Evolutionary conservation across 2,329 filamentous ascomycete species (phyloP).

Genomic region (Sclerotinia minor): DNA sequence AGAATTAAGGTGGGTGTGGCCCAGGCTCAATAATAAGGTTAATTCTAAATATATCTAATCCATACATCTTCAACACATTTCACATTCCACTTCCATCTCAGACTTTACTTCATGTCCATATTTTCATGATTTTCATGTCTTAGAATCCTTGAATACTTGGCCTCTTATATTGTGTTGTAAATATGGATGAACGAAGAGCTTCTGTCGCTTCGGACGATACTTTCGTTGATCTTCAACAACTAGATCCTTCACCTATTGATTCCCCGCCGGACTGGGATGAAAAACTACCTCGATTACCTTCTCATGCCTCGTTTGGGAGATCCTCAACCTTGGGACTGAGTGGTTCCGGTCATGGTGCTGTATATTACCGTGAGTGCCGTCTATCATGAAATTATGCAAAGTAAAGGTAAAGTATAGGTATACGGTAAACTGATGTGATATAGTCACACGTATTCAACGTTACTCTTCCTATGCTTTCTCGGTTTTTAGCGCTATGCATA

Average conservation of each 20-base stretch:
- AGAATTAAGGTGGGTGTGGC: slow-evolving; percentile 35
- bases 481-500: slow-evolving; percentile 73
- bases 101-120: slow-evolving; percentile 1
- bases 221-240: slow-evolving; percentile 66
- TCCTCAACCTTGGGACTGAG: slow-evolving; percentile 57
- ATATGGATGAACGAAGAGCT: slow-evolving; percentile 32
- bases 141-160: neutral
- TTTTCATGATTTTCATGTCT: slow-evolving; percentile 7
- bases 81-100: slow-evolving; percentile 1
- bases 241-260: slow-evolving; percentile 82
- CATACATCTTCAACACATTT: slow-evolving; percentile 30
- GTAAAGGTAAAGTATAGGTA: neutral
- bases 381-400: neutral
- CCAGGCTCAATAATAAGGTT: slow-evolving; percentile 27
- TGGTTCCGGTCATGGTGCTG: slow-evolving; percentile 61
- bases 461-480: slow-evolving; percentile 87
- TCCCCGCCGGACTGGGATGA: slow-evolving; percentile 50
- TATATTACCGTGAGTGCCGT: slow-evolving; percentile 71
- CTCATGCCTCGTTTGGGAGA: slow-evolving; percentile 45
- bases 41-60: slow-evolving; percentile 29
- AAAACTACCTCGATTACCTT: slow-evolving; percentile 42
- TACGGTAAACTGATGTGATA: neutral
- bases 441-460: slow-evolving; percentile 75
- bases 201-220: slow-evolving; percentile 54
- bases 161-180: neutral